Conservation (phyloP, 257 asterid species). For the Datura wrightii region DNA sequence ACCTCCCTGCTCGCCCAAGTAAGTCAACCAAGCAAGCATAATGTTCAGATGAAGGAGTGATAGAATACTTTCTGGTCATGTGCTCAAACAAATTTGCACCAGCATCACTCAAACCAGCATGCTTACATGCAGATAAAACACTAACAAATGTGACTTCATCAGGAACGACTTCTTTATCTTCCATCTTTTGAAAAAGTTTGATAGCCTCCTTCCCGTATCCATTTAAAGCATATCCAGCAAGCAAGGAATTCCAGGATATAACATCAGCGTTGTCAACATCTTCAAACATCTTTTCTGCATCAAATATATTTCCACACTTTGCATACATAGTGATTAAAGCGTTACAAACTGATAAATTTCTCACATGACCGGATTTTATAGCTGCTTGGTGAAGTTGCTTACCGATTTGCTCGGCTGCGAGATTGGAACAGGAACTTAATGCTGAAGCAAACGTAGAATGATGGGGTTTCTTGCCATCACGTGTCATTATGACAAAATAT, state of each 20-base stretch:
- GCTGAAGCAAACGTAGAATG: conserved; percentile 51
- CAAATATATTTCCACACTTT: conserved; percentile 49
- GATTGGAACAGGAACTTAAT: conserved; percentile 48
- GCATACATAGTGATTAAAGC: conserved; percentile 50
- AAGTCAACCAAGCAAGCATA: conserved; percentile 54
- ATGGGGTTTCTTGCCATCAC: conserved; percentile 43
- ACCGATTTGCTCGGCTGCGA: conserved; percentile 32
- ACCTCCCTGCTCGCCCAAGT: conserved; percentile 58
- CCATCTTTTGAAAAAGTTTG: conserved; percentile 50
- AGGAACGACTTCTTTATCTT: conserved; percentile 44
- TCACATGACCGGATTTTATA: conserved; percentile 42
- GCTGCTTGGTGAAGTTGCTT: conserved; percentile 37
- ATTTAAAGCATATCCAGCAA: conserved; percentile 53
- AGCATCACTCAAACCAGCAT: conserved; percentile 49
- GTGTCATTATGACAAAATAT: conserved; percentile 43
- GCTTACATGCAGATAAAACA: conserved; percentile 55
- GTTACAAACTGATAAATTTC: conserved; percentile 42
- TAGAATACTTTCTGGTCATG: conserved; percentile 46
- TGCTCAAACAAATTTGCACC: conserved; percentile 45
- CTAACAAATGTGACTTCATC: conserved; percentile 54
- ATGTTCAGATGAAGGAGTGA: conserved; percentile 50
- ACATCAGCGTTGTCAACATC: conserved; percentile 46
- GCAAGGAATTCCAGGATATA: conserved; percentile 57
- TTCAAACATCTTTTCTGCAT: conserved; percentile 44
- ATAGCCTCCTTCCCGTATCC: conserved; percentile 56